These are phyloP conservation scores for Plasmodium cynomolgi DNA, from an alignment of 169 alveolate genomes.

Conservation along the genomic window DNA sequence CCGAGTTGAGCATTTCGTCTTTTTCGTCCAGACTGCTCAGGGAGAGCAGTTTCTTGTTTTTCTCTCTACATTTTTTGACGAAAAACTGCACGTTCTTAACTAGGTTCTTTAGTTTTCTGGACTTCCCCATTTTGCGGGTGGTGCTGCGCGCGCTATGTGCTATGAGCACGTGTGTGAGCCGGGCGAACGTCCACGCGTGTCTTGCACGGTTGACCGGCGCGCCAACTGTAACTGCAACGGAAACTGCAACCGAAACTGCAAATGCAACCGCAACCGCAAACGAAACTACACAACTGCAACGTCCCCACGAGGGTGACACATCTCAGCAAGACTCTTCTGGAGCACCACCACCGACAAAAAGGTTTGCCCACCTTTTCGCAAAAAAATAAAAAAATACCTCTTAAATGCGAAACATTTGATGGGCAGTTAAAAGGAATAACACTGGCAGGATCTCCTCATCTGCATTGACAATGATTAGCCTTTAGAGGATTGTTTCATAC, in stretches of 20 bases:
- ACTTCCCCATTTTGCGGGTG: constrained; percentile 21
- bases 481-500: constrained; percentile 3
- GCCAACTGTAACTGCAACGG: too few species aligned
- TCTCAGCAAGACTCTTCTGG: background rate
- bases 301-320: background rate
- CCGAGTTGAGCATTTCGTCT: constrained; percentile 17
- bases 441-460: background rate
- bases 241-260: too few species aligned
- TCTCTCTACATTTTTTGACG: constrained; percentile 61
- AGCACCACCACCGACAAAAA: background rate
- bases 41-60: constrained; percentile 47
- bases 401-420: background rate
- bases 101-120: constrained; percentile 35
- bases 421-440: background rate
- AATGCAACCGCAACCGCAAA: too few species aligned
- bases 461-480: constrained; percentile 6
- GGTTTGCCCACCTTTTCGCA: background rate
- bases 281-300: background rate
- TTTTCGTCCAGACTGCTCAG: constrained; percentile 41
- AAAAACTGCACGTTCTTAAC: constrained; percentile 63
- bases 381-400: constrained; percentile 6
- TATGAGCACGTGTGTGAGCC: background rate
- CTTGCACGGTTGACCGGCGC: background rate
- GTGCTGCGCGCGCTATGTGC: background rate
- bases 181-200: background rate